Percentiles rank a stretch among this genome's conserved stretches.
phyloP scores from a whole-genome alignment of 371 early-diverging fungal genomes.

The Dichotomocladium elegans region DNA sequence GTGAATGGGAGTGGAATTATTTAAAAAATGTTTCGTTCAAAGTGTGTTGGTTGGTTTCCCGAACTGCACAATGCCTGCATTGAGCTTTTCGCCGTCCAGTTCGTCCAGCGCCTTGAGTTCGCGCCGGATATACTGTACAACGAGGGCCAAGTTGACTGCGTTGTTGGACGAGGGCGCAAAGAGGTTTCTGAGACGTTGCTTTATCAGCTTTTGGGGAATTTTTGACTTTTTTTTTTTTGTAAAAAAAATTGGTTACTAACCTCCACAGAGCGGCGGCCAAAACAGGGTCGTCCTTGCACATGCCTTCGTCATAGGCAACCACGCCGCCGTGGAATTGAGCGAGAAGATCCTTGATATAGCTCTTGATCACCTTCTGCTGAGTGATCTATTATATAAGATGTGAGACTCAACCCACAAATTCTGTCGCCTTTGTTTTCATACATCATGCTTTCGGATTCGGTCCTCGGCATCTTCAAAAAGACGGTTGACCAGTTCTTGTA shows the following conservation, averaged over 20 bases:
- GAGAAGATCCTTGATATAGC: slow-evolving; percentile 76
- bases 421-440: slow-evolving; percentile 8
- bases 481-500: slow-evolving; percentile 84
- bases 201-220: too few species aligned
- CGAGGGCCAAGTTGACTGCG: slow-evolving; percentile 53
- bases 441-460: slow-evolving; percentile 65
- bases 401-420: background rate
- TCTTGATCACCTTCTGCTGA: slow-evolving; percentile 66
- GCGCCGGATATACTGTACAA: slow-evolving; percentile 62
- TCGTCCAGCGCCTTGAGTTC: slow-evolving; percentile 63
- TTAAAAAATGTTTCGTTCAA: too few species aligned
- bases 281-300: slow-evolving; percentile 85
- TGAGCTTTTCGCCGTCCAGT: slow-evolving; percentile 39
- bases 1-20: too few species aligned
- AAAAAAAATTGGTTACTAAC: too few species aligned
- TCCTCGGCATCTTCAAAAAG: slow-evolving; percentile 89
- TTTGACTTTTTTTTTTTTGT: too few species aligned
- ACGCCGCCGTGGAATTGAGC: slow-evolving; percentile 87
- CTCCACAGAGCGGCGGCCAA: slow-evolving; percentile 93
- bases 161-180: slow-evolving; percentile 57
- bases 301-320: slow-evolving; percentile 92
- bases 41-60: slow-evolving; percentile 20
- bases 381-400: slow-evolving; percentile 50
- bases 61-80: slow-evolving; percentile 39
- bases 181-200: slow-evolving; percentile 74